These are phyloP conservation scores for Durusdinium trenchii DNA, from an alignment of 73 alveolate genomes.

Conservation along the genomic window DNA sequence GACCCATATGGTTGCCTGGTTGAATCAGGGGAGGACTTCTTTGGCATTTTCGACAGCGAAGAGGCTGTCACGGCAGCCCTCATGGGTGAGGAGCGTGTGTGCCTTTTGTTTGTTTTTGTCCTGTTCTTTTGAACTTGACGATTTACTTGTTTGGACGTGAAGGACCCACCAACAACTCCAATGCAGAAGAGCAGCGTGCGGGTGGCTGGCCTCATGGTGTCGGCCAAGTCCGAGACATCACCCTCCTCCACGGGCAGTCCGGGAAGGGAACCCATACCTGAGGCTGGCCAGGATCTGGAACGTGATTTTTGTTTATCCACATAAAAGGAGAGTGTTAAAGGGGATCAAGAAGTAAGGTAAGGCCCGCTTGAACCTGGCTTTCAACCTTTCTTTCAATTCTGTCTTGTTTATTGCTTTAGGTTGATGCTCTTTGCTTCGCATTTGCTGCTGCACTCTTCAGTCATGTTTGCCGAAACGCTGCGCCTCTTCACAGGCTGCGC, in stretches of 20 bases:
- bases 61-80: slow-evolving; percentile 32
- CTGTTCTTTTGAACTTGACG: not conserved
- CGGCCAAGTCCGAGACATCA: not conserved
- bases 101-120: not conserved
- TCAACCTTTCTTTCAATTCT: no score
- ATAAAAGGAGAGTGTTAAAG: no score
- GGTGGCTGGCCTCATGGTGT: slow-evolving; percentile 42
- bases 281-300: not conserved
- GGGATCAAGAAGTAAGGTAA: no score
- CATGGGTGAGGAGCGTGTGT: not conserved
- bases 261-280: slow-evolving; percentile 25
- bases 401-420: no score
- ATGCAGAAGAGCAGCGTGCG: slow-evolving; percentile 65
- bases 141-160: not conserved
- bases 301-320: no score
- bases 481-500: not conserved
- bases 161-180: no score
- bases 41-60: slow-evolving; percentile 67
- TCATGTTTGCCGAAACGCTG: not conserved
- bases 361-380: no score
- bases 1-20: not conserved
- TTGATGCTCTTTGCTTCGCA: no score
- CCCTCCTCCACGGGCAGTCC: slow-evolving; percentile 40
- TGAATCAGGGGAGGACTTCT: not conserved
- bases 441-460: not conserved